Conservation (phyloP, 345 rosid genomes). For the Citrus maxima region DNA sequence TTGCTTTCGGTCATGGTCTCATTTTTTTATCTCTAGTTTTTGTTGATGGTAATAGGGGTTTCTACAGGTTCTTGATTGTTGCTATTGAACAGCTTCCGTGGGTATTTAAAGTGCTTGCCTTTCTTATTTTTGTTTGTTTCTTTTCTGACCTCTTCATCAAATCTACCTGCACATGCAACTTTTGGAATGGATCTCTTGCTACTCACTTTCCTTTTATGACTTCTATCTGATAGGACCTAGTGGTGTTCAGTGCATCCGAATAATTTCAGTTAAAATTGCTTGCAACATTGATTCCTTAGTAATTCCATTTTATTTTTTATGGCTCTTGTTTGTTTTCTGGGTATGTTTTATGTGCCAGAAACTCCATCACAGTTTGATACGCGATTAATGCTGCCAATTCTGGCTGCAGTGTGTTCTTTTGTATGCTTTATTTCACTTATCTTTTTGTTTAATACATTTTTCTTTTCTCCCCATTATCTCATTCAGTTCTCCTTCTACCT, state of each 20-base stretch:
- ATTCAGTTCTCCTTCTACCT: background rate
- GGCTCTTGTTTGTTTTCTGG: background rate
- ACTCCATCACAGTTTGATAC: background rate
- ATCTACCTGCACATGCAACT: background rate
- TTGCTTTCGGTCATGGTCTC: background rate
- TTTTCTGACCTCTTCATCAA: background rate
- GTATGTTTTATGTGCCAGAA: background rate
- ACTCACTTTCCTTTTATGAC: background rate
- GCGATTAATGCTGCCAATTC: background rate
- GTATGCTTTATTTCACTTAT: background rate
- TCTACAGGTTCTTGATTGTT: background rate
- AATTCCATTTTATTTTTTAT: background rate
- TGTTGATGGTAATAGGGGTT: background rate
- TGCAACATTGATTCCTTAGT: background rate
- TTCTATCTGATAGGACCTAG: background rate
- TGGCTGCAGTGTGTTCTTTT: background rate
- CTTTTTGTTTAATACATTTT: background rate
- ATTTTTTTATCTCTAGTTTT: background rate
- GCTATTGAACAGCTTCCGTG: background rate
- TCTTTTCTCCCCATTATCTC: background rate
- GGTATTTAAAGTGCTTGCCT: background rate
- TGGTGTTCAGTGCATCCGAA: background rate
- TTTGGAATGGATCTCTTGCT: background rate
- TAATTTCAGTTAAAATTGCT: background rate
- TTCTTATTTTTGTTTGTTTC: background rate